Percentiles rank a stretch among this genome's conserved stretches.
These are phyloP conservation scores for Diplodia sapinea DNA, from an alignment of 2,329 filamentous ascomycete species.

Conservation along the genomic window DNA sequence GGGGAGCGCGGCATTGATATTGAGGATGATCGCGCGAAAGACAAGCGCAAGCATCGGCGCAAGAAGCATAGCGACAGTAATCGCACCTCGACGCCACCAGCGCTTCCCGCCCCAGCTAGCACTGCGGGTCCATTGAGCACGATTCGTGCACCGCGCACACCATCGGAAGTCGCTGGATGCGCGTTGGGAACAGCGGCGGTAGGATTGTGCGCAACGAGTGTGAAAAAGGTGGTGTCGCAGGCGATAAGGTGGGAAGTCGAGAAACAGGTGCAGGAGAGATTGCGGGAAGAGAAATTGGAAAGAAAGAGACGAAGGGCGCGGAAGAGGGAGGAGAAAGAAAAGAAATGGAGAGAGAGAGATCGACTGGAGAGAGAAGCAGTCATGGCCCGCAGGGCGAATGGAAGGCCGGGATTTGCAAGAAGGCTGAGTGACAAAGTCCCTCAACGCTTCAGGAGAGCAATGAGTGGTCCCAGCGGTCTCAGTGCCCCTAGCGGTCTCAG, in stretches of 20 bases:
- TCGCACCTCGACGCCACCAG: background rate
- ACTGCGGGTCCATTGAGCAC: background rate
- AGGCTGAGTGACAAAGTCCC: background rate
- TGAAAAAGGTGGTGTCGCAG: conserved; percentile 10
- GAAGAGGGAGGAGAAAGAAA: conserved; percentile 14
- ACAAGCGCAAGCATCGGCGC: background rate
- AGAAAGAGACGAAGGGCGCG: background rate
- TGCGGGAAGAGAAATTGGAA: conserved; percentile 12
- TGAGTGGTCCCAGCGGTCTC: background rate
- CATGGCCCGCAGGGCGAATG: background rate
- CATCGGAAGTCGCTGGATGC: conserved; percentile 6
- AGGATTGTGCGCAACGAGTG: conserved; percentile 4
- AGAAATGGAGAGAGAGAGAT: conserved; percentile 12
- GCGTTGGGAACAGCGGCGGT: conserved; percentile 3
- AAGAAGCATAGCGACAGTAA: background rate
- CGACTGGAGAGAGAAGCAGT: conserved; percentile 4
- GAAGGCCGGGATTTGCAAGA: background rate
- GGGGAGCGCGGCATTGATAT: too few species aligned
- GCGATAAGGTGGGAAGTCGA: conserved; percentile 17
- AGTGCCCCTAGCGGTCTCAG: background rate
- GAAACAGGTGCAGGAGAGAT: conserved; percentile 10
- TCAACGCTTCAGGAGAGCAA: background rate
- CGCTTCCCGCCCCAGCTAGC: background rate
- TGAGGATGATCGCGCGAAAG: background rate
- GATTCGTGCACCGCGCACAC: conserved; percentile 1